Evolutionary conservation across 1,284 basidiomycete species (phyloP).

Genomic region (Volvariella surrecta): DNA sequence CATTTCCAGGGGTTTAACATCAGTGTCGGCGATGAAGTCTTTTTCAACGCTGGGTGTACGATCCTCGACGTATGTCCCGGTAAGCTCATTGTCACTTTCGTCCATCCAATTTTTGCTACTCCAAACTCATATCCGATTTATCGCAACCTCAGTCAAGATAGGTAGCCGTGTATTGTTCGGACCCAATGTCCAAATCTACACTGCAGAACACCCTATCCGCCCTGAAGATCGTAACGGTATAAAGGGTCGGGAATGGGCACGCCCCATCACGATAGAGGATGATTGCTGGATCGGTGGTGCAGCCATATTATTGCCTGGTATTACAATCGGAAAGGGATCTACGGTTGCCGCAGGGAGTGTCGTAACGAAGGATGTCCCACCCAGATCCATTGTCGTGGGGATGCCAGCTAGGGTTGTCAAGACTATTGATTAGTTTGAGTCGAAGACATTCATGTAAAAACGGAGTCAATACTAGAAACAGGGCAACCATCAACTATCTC

Average conservation of each 20-base stretch:
- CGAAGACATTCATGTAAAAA: too few species aligned
- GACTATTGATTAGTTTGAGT: background rate
- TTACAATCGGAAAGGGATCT: conserved; percentile 13
- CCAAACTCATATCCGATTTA: too few species aligned
- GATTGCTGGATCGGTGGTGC: conserved; percentile 16
- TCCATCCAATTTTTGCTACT: too few species aligned
- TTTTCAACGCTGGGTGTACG: conserved; percentile 8
- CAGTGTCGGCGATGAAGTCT: conserved; percentile 6
- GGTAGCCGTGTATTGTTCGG: conserved; percentile 12
- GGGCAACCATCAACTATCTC: too few species aligned
- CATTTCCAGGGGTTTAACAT: conserved; percentile 7
- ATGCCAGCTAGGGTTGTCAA: conserved; percentile 10
- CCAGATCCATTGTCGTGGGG: conserved; percentile 7
- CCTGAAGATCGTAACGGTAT: conserved; percentile 8
- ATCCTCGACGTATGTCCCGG: conserved; percentile 12
- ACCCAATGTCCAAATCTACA: conserved; percentile 12
- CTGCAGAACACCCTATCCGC: conserved; percentile 10
- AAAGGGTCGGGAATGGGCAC: conserved; percentile 6
- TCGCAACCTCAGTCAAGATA: conserved; percentile 8
- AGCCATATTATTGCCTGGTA: conserved; percentile 12
- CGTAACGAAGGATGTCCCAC: conserved; percentile 12
- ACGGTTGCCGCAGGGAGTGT: conserved; percentile 15
- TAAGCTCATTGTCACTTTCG: too few species aligned
- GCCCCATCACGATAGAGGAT: too few species aligned
- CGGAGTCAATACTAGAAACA: too few species aligned